Conservation (phyloP, 768 basidiomycete species). For the Hebeloma cylindrosporum region DNA sequence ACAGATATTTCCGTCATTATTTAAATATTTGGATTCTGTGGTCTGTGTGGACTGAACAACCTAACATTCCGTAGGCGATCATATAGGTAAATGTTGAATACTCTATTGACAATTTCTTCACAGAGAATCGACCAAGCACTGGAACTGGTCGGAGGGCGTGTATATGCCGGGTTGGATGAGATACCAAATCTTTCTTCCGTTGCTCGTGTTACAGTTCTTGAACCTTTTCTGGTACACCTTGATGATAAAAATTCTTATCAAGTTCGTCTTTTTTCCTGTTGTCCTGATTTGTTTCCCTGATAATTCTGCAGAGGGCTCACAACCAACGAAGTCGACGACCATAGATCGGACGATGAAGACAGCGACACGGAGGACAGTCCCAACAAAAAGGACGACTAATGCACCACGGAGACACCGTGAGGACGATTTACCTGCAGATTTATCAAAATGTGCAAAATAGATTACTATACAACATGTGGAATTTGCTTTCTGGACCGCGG, state of each 20-base stretch:
- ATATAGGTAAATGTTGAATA: background rate
- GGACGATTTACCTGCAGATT: background rate
- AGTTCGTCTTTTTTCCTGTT: constrained; percentile 47
- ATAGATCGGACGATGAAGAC: constrained; percentile 79
- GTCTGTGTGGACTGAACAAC: constrained; percentile 82
- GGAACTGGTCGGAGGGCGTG: constrained; percentile 59
- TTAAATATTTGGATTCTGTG: constrained; percentile 83
- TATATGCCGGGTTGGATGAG: constrained; percentile 80
- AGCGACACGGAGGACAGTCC: constrained; percentile 55
- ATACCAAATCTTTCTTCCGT: constrained; percentile 75
- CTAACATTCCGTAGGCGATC: constrained; percentile 69
- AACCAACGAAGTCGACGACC: constrained; percentile 55
- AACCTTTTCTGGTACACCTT: constrained; percentile 95
- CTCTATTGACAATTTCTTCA: constrained; percentile 1
- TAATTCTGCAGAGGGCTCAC: constrained; percentile 48
- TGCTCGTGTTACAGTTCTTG: constrained; percentile 74
- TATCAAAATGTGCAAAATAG: no score
- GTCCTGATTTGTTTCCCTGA: constrained; percentile 13
- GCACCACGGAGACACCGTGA: background rate
- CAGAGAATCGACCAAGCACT: constrained; percentile 56
- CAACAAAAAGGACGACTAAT: constrained; percentile 32
- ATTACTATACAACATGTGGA: no score
- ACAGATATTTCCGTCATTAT: constrained; percentile 92
- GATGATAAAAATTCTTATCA: constrained; percentile 72
- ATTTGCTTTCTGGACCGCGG: no score